These are phyloP conservation scores for Medicago truncatula DNA, from an alignment of 306 rosid species.

Conservation along the genomic window MtrunA17r5.0-ANR NC_053046.1:31449501-31450000, in stretches of 20 bases:
- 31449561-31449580: conserved; percentile 1
- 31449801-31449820: no score
- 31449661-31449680: conserved; percentile 43
- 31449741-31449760: no score
- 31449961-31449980: background rate
- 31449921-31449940: conserved; percentile 17
- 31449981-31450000: conserved; percentile 29
- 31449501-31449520: conserved; percentile 78
- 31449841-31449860: no score
- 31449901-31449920: background rate
- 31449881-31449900: no score
- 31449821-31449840: no score
- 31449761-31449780: no score
- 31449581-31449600: conserved; percentile 48
- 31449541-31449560: background rate
- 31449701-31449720: conserved; percentile 40
- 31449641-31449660: conserved; percentile 42
- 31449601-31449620: conserved; percentile 48
- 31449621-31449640: conserved; percentile 43
- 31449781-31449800: no score
- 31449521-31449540: conserved; percentile 66
- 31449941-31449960: conserved; percentile 16
- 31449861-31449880: no score
- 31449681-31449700: conserved; percentile 18
- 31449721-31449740: conserved; percentile 9